These are phyloP conservation scores for Diutina rugosa DNA, from an alignment of 1,139 yeast species.

Conservation along the genomic window DNA sequence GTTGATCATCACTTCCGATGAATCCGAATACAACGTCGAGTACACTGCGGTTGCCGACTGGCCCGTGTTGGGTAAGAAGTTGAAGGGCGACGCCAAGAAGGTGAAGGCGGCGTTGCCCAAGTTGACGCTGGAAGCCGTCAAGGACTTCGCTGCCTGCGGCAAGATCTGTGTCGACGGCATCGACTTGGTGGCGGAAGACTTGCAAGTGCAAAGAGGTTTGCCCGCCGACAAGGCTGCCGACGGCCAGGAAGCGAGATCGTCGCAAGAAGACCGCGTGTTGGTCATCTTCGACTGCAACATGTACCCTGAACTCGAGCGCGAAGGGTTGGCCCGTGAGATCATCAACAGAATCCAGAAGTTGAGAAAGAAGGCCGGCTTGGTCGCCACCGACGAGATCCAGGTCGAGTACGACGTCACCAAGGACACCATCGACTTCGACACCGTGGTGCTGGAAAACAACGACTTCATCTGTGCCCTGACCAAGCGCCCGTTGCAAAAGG, in stretches of 20 bases:
- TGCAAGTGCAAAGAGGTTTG: constrained; percentile 81
- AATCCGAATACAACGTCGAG: constrained; percentile 80
- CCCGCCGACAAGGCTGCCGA: constrained; percentile 43
- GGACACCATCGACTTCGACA: constrained; percentile 59
- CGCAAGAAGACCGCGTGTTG: constrained; percentile 57
- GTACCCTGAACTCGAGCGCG: constrained; percentile 80
- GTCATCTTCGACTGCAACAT: constrained; percentile 80
- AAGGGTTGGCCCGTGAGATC: constrained; percentile 93
- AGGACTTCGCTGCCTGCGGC: constrained; percentile 59
- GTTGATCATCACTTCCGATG: constrained; percentile 79
- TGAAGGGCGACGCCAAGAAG: constrained; percentile 84
- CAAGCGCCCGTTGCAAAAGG: constrained; percentile 43
- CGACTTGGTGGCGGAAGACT: constrained; percentile 73
- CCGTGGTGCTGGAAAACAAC: constrained; percentile 50
- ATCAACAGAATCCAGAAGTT: constrained; percentile 95
- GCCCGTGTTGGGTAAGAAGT: constrained; percentile 96
- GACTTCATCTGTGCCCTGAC: constrained; percentile 69
- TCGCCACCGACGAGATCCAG: constrained; percentile 87
- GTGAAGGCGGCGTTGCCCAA: constrained; percentile 89
- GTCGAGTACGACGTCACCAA: constrained; percentile 66
- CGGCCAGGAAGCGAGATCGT: constrained; percentile 81
- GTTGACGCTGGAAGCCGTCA: constrained; percentile 72
- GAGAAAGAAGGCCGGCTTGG: constrained; percentile 92
- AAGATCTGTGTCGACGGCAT: constrained; percentile 81
- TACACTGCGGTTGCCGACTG: constrained; percentile 96